Base-by-base conservation (phyloP, 176 grass and related monocot species). In the Thinopyrum elongatum region DNA sequence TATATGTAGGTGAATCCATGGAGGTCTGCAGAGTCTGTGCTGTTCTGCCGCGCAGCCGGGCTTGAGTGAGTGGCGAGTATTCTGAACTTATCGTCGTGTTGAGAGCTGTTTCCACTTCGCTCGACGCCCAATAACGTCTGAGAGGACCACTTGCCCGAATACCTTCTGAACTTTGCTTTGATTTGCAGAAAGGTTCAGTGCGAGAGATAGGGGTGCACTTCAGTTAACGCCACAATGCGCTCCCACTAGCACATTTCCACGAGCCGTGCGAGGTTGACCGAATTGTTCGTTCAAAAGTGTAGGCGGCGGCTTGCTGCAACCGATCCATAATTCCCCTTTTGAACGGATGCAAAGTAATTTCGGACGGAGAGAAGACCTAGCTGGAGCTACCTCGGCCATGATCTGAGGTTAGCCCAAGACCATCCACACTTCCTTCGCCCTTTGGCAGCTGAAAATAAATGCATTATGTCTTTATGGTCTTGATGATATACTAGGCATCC, bases 1-100 rank as follows among this genome's bases (percentile, higher is more conserved):
- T 84, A 84, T 84, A 61, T 87, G 84, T 91, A 91, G 85, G 58
- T 57, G 84, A 83, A 90, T 68, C 77, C 8, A 64, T 11, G 7
- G 59, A 67, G 59, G 34, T 66, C 55, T 31, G 27, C 62, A 27
- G 79, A 33, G 25, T 7, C 21, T 29, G 53, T 8, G 53, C 7
- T 22, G 55, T 58, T 58, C 55, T 58, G 55, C 19, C 2, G 55
- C 55, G 55, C 55, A 19, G 55, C 55, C 55, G 55, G 55, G 55
- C 19, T 9, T 22, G 55, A 58, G 55, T 58, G 46, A 26, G 61
- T 86, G 88, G 83, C 31, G 8, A 70, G 62, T 22, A 67, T n/a
- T 59, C 22, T 22, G 16, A 81, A 3, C 57, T 72, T 79, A 65
- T 83, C 79, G 4, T 79, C 42, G 57, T 22, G 10, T 3, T 59